Evolutionary conservation across 2,329 filamentous ascomycete genomes (phyloP), one percentile per base, ranked within the genome.

Genomic region (Ophiobolus disseminans): DNA sequence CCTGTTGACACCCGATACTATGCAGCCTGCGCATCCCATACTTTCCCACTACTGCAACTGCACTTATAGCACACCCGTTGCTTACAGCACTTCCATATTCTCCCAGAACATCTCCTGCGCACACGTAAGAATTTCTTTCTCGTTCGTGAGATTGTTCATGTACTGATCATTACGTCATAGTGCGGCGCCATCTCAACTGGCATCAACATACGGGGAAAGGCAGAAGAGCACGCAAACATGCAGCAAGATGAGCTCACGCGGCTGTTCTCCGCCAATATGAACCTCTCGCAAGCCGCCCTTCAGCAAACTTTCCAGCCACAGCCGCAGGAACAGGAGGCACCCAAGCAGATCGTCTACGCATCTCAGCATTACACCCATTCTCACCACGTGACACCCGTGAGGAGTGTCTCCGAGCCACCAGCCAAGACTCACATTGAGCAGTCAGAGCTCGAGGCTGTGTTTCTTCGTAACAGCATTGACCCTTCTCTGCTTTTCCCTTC

Each of bases 331-430:
- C 55, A 63, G 34, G 57, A 60, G 30, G 59, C 48, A 45, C 65
- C 61, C 34, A 70, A 79, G 44, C 75, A 80, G 17, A 86, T 90
- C 55, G 79, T 82, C 54, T 95, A 94, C 76, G 84, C 89, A 60
- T 89, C 89, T 8, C 87, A 90, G 66, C 91, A 96, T 72, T 96
- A 96, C 72, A 87, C 88, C 57, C 90, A 92, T 68, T 91, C 90
- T 7, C 79, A 87, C 35, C 90, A 95, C 69, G 68, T 86, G 53
- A 78, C 58, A 4, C 65, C 70, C 69, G 49, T 60, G 30, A 60
- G 61, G 23, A 66, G 62, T 38, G 57, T 60, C 14, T 61, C 62
- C 7, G 59, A 64, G 22, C 50, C 62, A 19, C 77, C 61, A 28
- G 50, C 42, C n/a, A 68, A 66, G 45, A 69, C 62, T 13, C 62